Conservation (phyloP, 306 rosid species). For the Argentina anserina region DNA sequence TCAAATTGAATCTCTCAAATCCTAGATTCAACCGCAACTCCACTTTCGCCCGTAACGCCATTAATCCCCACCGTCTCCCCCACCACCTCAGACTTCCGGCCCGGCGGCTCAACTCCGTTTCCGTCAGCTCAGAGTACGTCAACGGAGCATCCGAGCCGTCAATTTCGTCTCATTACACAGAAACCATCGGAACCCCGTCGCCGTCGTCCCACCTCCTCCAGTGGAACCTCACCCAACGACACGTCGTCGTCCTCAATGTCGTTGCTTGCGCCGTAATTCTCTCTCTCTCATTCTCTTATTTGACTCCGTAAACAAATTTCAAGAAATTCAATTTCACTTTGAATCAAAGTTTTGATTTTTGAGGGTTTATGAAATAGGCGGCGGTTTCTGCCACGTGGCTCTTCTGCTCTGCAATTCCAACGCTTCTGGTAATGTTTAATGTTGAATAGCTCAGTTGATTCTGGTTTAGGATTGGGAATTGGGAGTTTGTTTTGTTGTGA, state of each 20-base stretch:
- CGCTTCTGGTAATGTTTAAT: conserved; percentile 68
- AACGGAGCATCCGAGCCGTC: conserved; percentile 23
- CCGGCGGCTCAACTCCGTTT: conserved; percentile 25
- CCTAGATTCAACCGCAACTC: conserved; percentile 18
- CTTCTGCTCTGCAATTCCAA: conserved; percentile 79
- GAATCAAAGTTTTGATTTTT: not conserved
- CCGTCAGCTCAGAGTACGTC: conserved; percentile 28
- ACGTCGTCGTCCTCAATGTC: conserved; percentile 56
- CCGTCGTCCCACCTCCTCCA: conserved; percentile 35
- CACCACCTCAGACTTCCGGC: conserved; percentile 20
- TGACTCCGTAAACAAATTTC: not conserved
- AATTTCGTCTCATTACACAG: conserved; percentile 37
- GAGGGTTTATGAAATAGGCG: conserved; percentile 33
- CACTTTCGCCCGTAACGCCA: conserved; percentile 8
- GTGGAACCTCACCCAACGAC: conserved; percentile 62
- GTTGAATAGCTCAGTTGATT: not conserved
- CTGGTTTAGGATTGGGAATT: not conserved
- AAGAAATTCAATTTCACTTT: not conserved
- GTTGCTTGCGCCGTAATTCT: conserved; percentile 64
- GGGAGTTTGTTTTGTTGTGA: not conserved
- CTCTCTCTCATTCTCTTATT: not conserved
- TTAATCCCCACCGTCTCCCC: conserved; percentile 9
- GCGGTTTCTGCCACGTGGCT: conserved; percentile 83
- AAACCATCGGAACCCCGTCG: conserved; percentile 43
- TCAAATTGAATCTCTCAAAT: conserved; percentile 38